A percentile compares a stretch with the other conserved stretches of the same genome.
Conservation (phyloP, 768 basidiomycete species). For the Symmetrospora coprosmae region DNA sequence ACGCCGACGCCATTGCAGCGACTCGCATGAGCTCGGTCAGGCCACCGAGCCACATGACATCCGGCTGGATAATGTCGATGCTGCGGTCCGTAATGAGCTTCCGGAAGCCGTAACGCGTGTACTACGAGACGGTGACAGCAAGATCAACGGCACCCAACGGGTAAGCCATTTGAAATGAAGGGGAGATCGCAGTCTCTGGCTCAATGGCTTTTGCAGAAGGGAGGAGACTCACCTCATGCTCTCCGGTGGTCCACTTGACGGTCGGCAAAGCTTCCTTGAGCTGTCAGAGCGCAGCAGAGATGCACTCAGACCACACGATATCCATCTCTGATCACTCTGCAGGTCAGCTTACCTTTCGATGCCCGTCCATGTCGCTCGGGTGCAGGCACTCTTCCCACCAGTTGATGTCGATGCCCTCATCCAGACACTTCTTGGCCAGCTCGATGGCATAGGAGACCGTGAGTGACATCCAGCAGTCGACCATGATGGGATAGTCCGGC, state of each 20-base stretch:
- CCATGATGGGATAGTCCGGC: conserved; percentile 37
- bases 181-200: no score
- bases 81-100: conserved; percentile 39
- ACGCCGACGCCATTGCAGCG: conserved; percentile 40
- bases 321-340: neutral
- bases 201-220: no score
- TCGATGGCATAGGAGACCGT: conserved; percentile 37
- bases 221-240: conserved; percentile 34
- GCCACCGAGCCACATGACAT: conserved; percentile 38
- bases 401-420: conserved; percentile 39
- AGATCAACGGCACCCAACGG: no score
- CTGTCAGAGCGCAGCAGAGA: conserved; percentile 16
- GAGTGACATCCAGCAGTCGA: conserved; percentile 37
- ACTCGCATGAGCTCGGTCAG: conserved; percentile 35
- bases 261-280: conserved; percentile 38
- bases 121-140: no score
- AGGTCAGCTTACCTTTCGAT: conserved; percentile 21
- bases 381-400: conserved; percentile 41
- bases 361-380: conserved; percentile 39
- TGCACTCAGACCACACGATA: conserved; percentile 9
- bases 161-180: neutral
- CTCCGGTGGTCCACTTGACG: conserved; percentile 40
- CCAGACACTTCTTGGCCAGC: conserved; percentile 34
- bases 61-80: conserved; percentile 40
- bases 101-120: conserved; percentile 35